Percentiles rank a stretch among this genome's conserved stretches.
These are phyloP conservation scores for Hymenoscyphus linearis DNA, from an alignment of 2,329 filamentous ascomycete genomes.

Conservation along the genomic window DNA sequence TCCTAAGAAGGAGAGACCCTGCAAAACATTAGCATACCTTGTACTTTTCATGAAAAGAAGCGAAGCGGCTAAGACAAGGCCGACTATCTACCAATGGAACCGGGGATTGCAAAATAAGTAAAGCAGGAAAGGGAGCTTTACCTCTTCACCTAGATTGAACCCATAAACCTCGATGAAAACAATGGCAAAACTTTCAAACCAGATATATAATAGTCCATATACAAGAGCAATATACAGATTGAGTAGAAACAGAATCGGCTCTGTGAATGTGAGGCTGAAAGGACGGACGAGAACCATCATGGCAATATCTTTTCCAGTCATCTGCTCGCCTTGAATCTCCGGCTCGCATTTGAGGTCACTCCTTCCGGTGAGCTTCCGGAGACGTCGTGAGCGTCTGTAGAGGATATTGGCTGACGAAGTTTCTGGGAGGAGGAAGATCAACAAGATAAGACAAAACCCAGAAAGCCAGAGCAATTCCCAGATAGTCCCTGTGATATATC, in stretches of 20 bases:
- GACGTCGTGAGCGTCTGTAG: slow-evolving; percentile 49
- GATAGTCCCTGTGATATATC: slow-evolving; percentile 39
- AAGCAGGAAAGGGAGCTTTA: too few relatives aligned
- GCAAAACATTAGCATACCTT: too few relatives aligned
- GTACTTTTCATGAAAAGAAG: too few relatives aligned
- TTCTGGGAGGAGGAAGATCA: slow-evolving; percentile 59
- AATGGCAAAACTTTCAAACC: slow-evolving; percentile 57
- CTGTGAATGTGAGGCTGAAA: slow-evolving; percentile 51
- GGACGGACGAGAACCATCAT: slow-evolving; percentile 54
- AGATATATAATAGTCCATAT: slow-evolving; percentile 57
- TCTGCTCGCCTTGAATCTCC: slow-evolving; percentile 44
- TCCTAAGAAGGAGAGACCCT: slow-evolving; percentile 54
- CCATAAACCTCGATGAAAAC: slow-evolving; percentile 55
- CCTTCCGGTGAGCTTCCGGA: slow-evolving; percentile 52
- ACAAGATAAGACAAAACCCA: slow-evolving; percentile 48
- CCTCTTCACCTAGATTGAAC: slow-evolving; percentile 51
- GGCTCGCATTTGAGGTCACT: slow-evolving; percentile 50
- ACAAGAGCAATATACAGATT: slow-evolving; percentile 57
- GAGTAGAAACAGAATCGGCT: slow-evolving; percentile 56
- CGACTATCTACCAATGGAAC: too few relatives aligned
- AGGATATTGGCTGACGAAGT: slow-evolving; percentile 54
- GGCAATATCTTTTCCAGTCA: slow-evolving; percentile 42
- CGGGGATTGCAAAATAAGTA: too few relatives aligned
- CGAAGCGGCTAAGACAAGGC: too few relatives aligned
- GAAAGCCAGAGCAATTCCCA: slow-evolving; percentile 58